Conservation (phyloP, 306 rosid species). For the Gastrolobium bilobum region DNA sequence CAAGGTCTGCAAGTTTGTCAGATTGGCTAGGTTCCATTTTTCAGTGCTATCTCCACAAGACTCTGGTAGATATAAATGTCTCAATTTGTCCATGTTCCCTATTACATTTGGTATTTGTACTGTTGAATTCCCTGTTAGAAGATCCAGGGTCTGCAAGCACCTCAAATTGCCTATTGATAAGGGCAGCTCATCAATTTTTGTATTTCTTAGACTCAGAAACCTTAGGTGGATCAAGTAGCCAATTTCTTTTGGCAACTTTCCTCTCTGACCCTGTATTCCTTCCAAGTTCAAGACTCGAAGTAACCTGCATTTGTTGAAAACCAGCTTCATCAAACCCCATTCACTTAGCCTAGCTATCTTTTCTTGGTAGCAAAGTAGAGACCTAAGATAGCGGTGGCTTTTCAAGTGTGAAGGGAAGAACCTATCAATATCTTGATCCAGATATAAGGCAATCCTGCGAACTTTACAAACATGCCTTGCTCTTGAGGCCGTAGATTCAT, state of each 20-base stretch:
- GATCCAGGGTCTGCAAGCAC: conserved; percentile 63
- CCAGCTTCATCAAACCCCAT: conserved; percentile 42
- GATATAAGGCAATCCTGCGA: conserved; percentile 55
- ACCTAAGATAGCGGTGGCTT: conserved; percentile 55
- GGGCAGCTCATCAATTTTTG: conserved; percentile 60
- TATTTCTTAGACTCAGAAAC: conserved; percentile 53
- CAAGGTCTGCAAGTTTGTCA: conserved; percentile 59
- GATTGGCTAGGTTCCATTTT: conserved; percentile 48
- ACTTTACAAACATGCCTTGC: conserved; percentile 42
- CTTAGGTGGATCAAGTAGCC: conserved; percentile 60
- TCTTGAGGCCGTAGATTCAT: conserved; percentile 36
- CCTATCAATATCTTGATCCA: conserved; percentile 40
- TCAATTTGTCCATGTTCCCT: conserved; percentile 51
- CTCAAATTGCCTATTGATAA: conserved; percentile 60
- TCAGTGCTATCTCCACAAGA: conserved; percentile 41
- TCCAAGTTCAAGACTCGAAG: conserved; percentile 69
- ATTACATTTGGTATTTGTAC: conserved; percentile 58
- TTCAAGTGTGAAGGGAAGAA: conserved; percentile 45
- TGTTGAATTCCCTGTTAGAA: conserved; percentile 54
- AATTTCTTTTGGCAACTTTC: conserved; percentile 59
- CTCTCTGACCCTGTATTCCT: conserved; percentile 42
- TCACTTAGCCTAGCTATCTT: not conserved
- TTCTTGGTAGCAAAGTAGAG: conserved; percentile 58
- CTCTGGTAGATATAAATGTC: conserved; percentile 63
- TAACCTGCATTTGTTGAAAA: conserved; percentile 54